A percentile compares a stretch with the other conserved stretches of the same genome.
Evolutionary conservation across 2,329 filamentous ascomycete species (phyloP).

Genomic region (Ophiostoma piceae): DNA sequence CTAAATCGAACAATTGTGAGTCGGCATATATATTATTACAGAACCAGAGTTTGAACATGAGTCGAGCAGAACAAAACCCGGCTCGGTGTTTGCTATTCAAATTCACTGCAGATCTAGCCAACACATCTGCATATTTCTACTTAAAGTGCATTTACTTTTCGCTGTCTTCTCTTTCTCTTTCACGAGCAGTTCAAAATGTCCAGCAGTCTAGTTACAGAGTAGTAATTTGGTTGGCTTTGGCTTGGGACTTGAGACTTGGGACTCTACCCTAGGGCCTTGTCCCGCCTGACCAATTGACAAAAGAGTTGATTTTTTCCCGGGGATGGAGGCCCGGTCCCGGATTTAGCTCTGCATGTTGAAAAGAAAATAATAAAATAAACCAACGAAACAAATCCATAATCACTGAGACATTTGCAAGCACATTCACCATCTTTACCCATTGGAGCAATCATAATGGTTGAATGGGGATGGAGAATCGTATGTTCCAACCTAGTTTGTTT

Average conservation of each 20-base stretch:
- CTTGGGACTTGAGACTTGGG: background rate
- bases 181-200: background rate
- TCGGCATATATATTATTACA: too few relatives aligned
- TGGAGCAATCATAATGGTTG: background rate
- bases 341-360: background rate
- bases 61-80: background rate
- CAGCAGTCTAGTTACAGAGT: too few relatives aligned
- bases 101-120: background rate
- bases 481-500: background rate
- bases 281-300: background rate
- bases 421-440: too few relatives aligned
- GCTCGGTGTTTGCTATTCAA: background rate
- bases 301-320: background rate
- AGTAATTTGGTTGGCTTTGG: too few relatives aligned
- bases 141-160: background rate
- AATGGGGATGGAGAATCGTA: background rate
- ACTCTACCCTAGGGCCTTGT: background rate
- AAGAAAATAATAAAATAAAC: too few relatives aligned
- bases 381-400: too few relatives aligned
- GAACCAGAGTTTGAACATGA: background rate
- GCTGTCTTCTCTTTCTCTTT: background rate
- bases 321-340: background rate
- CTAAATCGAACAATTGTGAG: background rate
- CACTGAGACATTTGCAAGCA: too few relatives aligned
- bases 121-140: background rate